phyloP scores from a whole-genome alignment of 2,329 filamentous ascomycete genomes.

The Clonostachys rosea region DNA sequence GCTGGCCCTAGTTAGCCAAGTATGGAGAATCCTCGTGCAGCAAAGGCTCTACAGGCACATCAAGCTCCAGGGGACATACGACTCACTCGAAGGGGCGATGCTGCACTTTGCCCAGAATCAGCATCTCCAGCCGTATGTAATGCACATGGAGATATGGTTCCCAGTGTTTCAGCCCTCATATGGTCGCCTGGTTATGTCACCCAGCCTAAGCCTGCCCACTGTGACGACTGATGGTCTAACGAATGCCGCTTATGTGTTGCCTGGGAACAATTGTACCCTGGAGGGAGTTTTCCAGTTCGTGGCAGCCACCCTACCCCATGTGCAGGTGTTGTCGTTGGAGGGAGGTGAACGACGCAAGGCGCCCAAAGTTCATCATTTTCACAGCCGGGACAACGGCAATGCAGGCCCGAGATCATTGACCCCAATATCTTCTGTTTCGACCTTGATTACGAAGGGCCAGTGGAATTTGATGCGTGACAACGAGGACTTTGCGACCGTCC shows the following conservation, averaged over 20 bases:
- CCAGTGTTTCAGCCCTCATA: conserved; percentile 64
- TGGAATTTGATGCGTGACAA: conserved; percentile 70
- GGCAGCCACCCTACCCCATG: conserved; percentile 50
- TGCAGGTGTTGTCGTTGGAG: conserved; percentile 65
- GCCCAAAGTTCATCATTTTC: conserved; percentile 50
- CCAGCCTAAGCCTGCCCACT: conserved; percentile 40
- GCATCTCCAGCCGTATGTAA: conserved; percentile 60
- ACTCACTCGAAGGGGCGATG: conserved; percentile 55
- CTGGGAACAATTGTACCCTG: conserved; percentile 63
- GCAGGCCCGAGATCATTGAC: not conserved
- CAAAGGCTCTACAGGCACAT: conserved; percentile 70
- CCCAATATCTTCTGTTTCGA: conserved; percentile 39
- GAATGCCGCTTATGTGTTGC: conserved; percentile 54
- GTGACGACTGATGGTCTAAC: conserved; percentile 51
- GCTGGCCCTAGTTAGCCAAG: conserved; percentile 54
- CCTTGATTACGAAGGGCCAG: conserved; percentile 68
- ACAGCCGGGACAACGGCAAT: conserved; percentile 10
- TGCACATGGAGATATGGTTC: conserved; percentile 74
- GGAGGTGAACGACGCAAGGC: conserved; percentile 75
- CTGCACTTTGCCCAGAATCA: conserved; percentile 54
- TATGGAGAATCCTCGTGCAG: conserved; percentile 67
- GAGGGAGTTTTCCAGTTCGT: conserved; percentile 67
- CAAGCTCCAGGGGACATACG: conserved; percentile 67
- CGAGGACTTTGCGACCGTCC: conserved; percentile 58
- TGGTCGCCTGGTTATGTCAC: conserved; percentile 13